Base-by-base conservation (phyloP, 805 yeast species). In the Cyberlindnera lachancei region DNA sequence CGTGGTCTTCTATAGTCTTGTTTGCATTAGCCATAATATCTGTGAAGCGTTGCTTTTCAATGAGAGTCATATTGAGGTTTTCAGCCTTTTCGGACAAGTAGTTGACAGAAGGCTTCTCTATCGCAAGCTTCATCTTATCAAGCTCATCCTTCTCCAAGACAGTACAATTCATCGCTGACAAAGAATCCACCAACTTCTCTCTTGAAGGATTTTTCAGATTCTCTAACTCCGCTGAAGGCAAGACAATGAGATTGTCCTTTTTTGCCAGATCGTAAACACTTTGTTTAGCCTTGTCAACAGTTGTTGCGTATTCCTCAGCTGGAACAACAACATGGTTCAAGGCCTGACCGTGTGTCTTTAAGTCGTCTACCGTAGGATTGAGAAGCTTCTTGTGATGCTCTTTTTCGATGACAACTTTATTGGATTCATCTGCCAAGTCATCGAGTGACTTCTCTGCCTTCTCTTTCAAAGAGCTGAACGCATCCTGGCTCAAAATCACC, bases 1-100 rank as follows among this genome's bases (percentile, higher is more conserved):
- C 41, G 18, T 55, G 31, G 18, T 49, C 51, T 11, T 45, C 50
- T n/a, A 44, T 16, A 6, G 53, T 35, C 27, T 56, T 57, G 12
- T 40, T 33, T 2, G 44, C 41, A 10, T 40, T 15, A 3, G 26
- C n/a, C 6, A 38, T 25, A 15, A 49, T 24, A 4, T 31, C 30
- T 5, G 29, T 29, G 19, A 25, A 32, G 12, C 35, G 45, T 4
- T 38, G 39, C 18, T 40, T 34, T 12, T 41, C 36, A 6, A 50
- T 27, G 14, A 44, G 26, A 14, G 38, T 29, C 33, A 40, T 25
- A 7, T 38, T 42, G 10, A 32, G 18, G 2, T 21, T 30, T 11
- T 33, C 34, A n/a, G 50, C 46, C 20, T 33, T 36, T 5, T 23
- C 22, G 3, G 30, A 30, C 18, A 45, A 24, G 30, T 27, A 36